Evolutionary conservation across 2,329 filamentous ascomycete genomes (phyloP), one percentile per base, ranked within the genome.

Genomic region (Coniochaeta hoffmannii): DNA sequence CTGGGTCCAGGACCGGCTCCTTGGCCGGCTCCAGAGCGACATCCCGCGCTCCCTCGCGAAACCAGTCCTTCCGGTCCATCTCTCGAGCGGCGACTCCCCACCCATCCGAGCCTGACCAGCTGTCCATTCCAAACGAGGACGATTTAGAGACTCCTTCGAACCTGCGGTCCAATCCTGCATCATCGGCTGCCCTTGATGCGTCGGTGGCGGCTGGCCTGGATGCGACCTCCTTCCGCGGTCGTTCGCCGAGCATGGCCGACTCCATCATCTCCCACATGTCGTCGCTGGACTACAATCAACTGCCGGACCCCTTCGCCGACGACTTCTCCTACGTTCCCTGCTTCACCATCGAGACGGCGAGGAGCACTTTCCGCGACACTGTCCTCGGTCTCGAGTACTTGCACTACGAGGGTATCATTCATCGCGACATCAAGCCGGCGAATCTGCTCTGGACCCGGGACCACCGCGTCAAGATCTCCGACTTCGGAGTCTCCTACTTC

Each of bases 401-500:
- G 32, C 89, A 94, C 67, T 93, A 90, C 63, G 87, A 92, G 67
- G 89, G 89, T 15, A 89, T 93, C 46, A 88, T 92, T 26, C 89
- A 93, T 65, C 83, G 89, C 52, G 89, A 93, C 65, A 92, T 93
- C 69, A 93, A 92, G 67, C 89, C 89, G 1, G 92, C 93, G 35
- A 97, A 97, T 68, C 79, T 99, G 7, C 78, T 99, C 7, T 91
- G 93, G 76, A 95, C 90, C 53, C 85, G 77, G 63, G 87, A 91
- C 60, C 86, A 92, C 63, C 85, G 87, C 14, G 90, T 97, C 66
- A 99, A 99, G 76, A 99, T 99, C 58, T 97, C 94, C 5, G 94
- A 99, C 67, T 99, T 99, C 74, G 94, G 94, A 31, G 94, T 99
- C 1, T 99, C 94, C 1, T 99, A 97, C 70, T 90, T 99, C 59